These are phyloP conservation scores for Lactarius tabidus DNA, from an alignment of 768 basidiomycete species.

Conservation along the genomic window DNA sequence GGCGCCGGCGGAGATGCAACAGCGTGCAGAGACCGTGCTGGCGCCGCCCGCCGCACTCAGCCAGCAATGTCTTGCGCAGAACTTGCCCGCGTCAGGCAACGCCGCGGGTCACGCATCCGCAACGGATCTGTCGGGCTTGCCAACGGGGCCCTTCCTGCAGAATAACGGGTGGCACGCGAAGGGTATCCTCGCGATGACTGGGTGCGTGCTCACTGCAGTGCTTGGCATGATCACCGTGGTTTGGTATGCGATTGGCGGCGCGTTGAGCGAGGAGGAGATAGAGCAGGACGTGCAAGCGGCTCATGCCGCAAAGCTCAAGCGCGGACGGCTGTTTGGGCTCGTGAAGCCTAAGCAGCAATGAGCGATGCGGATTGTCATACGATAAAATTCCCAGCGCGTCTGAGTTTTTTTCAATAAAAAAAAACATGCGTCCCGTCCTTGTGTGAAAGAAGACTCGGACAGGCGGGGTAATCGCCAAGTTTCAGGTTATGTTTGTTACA, in stretches of 20 bases:
- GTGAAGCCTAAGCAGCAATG: slow-evolving; percentile 22
- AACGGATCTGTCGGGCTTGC: slow-evolving; percentile 64
- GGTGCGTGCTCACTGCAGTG: slow-evolving; percentile 73
- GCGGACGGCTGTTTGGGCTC: slow-evolving; percentile 43
- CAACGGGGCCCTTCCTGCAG: slow-evolving; percentile 69
- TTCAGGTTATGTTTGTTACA: too few species aligned
- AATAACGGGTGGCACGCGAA: slow-evolving; percentile 65
- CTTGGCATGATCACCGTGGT: slow-evolving; percentile 77
- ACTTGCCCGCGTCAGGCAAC: slow-evolving; percentile 67
- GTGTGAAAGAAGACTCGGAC: too few species aligned
- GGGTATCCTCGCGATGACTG: slow-evolving; percentile 74
- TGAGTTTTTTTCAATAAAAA: too few species aligned
- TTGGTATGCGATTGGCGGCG: slow-evolving; percentile 83
- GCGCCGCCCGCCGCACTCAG: slow-evolving; percentile 48
- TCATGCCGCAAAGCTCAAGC: slow-evolving; percentile 54
- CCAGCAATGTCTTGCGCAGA: slow-evolving; percentile 69
- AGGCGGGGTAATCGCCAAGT: too few species aligned
- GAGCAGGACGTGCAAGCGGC: slow-evolving; percentile 61
- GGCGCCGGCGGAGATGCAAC: slow-evolving; percentile 69
- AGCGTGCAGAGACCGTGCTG: slow-evolving; percentile 39
- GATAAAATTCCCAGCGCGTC: too few species aligned
- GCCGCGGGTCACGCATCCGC: slow-evolving; percentile 75
- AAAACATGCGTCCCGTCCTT: too few species aligned
- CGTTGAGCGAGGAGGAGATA: slow-evolving; percentile 74
- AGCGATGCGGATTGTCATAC: not conserved